Conservation (phyloP, 2,329 filamentous ascomycete genomes). For the Xylaria sp. region DNA sequence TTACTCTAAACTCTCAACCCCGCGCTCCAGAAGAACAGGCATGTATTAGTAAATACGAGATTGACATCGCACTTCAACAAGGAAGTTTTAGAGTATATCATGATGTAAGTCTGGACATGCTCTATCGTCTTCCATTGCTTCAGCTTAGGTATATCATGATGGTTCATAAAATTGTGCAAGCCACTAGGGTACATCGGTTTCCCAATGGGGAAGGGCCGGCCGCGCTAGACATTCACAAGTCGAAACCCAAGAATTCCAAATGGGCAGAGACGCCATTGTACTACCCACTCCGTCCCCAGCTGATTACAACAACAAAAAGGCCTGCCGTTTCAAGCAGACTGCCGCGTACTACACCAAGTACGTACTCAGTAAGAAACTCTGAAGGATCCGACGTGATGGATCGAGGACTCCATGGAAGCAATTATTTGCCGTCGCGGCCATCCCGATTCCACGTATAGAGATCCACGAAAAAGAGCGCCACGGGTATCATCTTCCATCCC, state of each 20-base stretch:
- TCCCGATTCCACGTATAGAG: slow-evolving; percentile 11
- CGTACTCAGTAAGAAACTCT: background rate
- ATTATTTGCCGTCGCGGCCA: slow-evolving; percentile 10
- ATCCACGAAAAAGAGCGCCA: background rate
- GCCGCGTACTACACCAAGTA: background rate
- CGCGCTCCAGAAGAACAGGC: background rate
- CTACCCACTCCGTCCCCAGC: background rate
- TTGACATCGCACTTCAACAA: no score
- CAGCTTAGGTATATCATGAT: no score
- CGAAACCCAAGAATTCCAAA: slow-evolving; percentile 31
- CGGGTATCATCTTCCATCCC: background rate
- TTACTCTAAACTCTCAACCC: no score
- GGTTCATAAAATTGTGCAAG: slow-evolving; percentile 17
- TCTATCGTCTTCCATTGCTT: no score
- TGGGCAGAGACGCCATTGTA: slow-evolving; percentile 3
- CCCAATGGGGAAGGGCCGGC: slow-evolving; percentile 28
- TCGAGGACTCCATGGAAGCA: background rate
- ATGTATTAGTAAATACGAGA: background rate
- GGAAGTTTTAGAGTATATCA: background rate
- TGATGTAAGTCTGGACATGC: background rate
- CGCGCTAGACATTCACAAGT: slow-evolving; percentile 16
- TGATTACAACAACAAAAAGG: background rate
- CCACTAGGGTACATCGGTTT: slow-evolving; percentile 11
- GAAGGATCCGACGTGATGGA: background rate
- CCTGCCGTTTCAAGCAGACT: background rate